Evolutionary conservation across 1,284 basidiomycete genomes (phyloP), one percentile per base, ranked within the genome.

Genomic region (Chiua sp.): DNA sequence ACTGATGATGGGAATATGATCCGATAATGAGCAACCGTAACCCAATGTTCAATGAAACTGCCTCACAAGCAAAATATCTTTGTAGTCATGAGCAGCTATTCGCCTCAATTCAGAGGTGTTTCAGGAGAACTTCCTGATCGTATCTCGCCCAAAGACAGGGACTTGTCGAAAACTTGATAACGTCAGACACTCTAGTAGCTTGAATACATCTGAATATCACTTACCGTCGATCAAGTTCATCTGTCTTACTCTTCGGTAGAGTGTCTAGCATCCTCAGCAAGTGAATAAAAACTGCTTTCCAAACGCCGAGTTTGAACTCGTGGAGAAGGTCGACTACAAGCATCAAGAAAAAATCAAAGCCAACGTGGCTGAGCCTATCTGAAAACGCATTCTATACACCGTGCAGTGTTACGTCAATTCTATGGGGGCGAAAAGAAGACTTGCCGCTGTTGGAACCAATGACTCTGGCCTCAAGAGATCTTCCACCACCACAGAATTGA

Each of bases 101-200:
- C 65, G 67, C 52, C 70, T 73, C 69, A 74, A 67, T 48, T 71
- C 72, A 10, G 70, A 75, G 0, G 61, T 53, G 54, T 76, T 73
- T 2, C 26, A 46, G 10, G 23, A 12, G 32, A 64, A 64, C 8
- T n/a, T 13, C 16, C 53, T 16, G 32, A 64, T 57, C 0, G 63
- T 61, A 15, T 42, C 52, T 12, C 15, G 35, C 3, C 73, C 72
- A 60, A 75, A 76, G 7, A 64, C 57, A 5, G 72, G 65, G 7
- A 59, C 49, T 16, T 57, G 39, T 2, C 49, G 42, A 47, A 22
- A 59, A 11, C 57, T 59, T 56, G 20, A 16, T 35, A 15, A 15
- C 15, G 33, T 35, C 33, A 35, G 13, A 26, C 13, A 35, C 33
- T 35, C 33, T 13, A 15, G 12, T 3, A 13, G 33, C 33, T 11